Base-by-base conservation (phyloP, 2,329 filamentous ascomycete genomes). In the Trichoderma harzianum region DNA sequence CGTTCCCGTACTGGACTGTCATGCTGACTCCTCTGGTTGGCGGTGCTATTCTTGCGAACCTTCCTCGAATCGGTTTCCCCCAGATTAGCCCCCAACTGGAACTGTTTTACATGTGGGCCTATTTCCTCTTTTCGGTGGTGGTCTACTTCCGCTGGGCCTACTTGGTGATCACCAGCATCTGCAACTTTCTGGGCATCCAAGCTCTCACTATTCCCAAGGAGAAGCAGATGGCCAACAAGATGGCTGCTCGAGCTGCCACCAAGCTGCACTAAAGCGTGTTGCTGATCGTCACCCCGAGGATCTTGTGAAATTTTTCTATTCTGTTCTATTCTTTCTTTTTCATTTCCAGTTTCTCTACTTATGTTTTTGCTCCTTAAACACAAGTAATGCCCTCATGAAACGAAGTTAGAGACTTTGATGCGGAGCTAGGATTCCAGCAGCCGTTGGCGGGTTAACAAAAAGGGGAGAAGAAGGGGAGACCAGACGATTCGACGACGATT, bases 1-100 rank as follows among this genome's bases (percentile, higher is more conserved):
- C 95, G 4, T 99, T 98, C 83, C 96, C 96, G 1, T 97, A 93
- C 87, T 98, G 95, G 94, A 98, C 96, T 12, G 88, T 96, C 63
- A 93, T 98, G 88, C 87, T 98, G 47, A 90, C 89, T 39, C 96
- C 96, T 8, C 90, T 99, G 51, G 87, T 98, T 62, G 92, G 93
- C 65, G 96, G 96, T 68, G 95, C 94, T 7, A 78, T 95, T 2
- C 83, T 98, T 53, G 91, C 89, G 26, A 98, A 98, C 82, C 83
- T 97, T 70, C 95, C 95, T 6, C 87, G 88, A 61, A 79, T 98
- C 57, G 94, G 93, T 1, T 83, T 96, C 18, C 85, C 90, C 1
- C 84, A 89, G 18, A 82, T 97, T 67, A 90, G 88, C 66, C 86
- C 91, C 3, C 81, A 83, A 47, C 76, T 90, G 7, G 96, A 98